Evolutionary conservation across 768 basidiomycete species (phyloP).

Genomic region (Rhodotorula paludigena): DNA sequence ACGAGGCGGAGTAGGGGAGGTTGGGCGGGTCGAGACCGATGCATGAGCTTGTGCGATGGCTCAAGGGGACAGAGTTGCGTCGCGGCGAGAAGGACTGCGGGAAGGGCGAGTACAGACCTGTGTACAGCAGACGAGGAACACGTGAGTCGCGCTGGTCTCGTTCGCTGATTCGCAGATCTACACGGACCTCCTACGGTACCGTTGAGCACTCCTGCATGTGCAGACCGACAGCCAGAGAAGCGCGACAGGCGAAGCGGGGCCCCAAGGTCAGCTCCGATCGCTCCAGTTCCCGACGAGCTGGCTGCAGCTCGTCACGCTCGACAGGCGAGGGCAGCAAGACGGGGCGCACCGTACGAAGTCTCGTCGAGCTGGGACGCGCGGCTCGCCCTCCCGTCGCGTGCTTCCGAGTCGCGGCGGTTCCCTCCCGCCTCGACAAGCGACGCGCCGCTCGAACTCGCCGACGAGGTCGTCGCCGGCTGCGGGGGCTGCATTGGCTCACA

Average conservation of each 20-base stretch:
- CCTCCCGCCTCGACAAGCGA: no score
- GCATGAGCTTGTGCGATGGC: slow-evolving; percentile 10
- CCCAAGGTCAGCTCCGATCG: no score
- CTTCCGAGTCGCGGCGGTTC: neutral
- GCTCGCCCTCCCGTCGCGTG: neutral
- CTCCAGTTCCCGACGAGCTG: no score
- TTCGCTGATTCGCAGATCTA: neutral
- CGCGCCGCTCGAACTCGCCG: no score
- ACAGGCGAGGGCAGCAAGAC: no score
- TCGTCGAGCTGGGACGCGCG: slow-evolving; percentile 15
- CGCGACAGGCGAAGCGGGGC: no score
- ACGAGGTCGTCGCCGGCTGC: no score
- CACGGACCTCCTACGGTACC: slow-evolving; percentile 21
- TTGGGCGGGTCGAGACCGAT: slow-evolving; percentile 25
- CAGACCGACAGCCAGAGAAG: no score
- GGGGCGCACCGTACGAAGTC: neutral
- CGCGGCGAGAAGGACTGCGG: slow-evolving; percentile 3
- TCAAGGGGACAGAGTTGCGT: slow-evolving; percentile 1
- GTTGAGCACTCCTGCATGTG: slow-evolving; percentile 5
- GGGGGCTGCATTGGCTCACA: no score
- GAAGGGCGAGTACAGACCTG: slow-evolving; percentile 20
- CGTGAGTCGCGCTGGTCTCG: no score
- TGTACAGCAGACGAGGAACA: neutral
- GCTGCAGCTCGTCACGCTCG: neutral
- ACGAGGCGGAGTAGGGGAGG: slow-evolving; percentile 13